Evolutionary conservation across 805 yeast genomes (phyloP).

Genomic region (Scheffersomyces spartinae): DNA sequence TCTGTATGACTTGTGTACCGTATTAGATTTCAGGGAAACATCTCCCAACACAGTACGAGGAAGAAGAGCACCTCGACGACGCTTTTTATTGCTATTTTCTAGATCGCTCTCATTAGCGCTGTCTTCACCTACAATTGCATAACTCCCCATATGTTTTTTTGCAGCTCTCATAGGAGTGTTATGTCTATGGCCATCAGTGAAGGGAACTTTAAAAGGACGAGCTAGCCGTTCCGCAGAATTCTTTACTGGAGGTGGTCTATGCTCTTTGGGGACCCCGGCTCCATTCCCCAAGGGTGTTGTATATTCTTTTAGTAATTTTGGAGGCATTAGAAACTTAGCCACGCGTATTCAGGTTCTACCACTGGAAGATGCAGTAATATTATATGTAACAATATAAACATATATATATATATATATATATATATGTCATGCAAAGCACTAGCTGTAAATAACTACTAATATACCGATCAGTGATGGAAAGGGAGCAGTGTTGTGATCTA

Average conservation of each 20-base stretch:
- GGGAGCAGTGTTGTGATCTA: too few species aligned
- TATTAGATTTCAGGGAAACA: too few species aligned
- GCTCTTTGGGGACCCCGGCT: slow-evolving; percentile 49
- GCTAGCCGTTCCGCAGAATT: slow-evolving; percentile 43
- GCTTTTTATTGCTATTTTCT: slow-evolving; percentile 25
- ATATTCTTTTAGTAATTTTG: slow-evolving; percentile 26
- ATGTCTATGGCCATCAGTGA: slow-evolving; percentile 11
- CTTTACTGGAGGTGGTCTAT: slow-evolving; percentile 41
- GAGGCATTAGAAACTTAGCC: too few species aligned
- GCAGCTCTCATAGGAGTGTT: slow-evolving; percentile 14
- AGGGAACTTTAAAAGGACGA: slow-evolving; percentile 63
- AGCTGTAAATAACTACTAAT: too few species aligned
- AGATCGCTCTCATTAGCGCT: slow-evolving; percentile 20
- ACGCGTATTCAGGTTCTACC: too few species aligned
- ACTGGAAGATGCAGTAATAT: too few species aligned
- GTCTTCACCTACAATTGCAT: slow-evolving; percentile 15
- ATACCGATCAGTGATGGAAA: too few species aligned
- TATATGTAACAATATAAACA: too few species aligned
- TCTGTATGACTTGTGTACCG: slow-evolving; percentile 34
- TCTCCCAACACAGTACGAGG: slow-evolving; percentile 39
- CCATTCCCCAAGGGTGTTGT: slow-evolving; percentile 54
- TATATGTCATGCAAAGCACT: too few species aligned
- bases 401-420: too few species aligned
- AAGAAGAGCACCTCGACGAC: slow-evolving; percentile 47
- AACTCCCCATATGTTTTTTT: slow-evolving; percentile 18